Evolutionary conservation across 441 rosid species (phyloP).

Genomic region (Hypseocharis bilobata): DNA sequence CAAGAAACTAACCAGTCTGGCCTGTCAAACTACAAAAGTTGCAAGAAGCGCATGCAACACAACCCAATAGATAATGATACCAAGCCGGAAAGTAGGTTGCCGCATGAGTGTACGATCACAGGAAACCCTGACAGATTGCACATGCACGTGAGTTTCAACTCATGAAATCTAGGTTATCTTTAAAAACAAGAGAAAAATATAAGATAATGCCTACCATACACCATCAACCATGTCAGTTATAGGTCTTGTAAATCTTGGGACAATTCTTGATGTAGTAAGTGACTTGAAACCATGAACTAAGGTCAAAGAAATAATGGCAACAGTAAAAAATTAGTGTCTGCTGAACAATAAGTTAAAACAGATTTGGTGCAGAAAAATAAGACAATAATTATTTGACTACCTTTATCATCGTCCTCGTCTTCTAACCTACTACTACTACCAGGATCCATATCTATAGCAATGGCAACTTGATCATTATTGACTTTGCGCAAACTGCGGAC

Average conservation of each 20-base stretch:
- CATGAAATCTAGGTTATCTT: constrained; percentile 10
- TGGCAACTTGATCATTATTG: constrained; percentile 85
- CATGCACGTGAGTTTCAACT: background rate
- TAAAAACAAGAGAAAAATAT: constrained; percentile 4
- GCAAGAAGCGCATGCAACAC: constrained; percentile 73
- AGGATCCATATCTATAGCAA: constrained; percentile 65
- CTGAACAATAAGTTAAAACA: background rate
- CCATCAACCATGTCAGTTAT: constrained; percentile 80
- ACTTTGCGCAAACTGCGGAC: constrained; percentile 83
- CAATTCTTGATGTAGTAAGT: constrained; percentile 67
- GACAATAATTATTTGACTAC: constrained; percentile 35
- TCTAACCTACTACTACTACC: constrained; percentile 47
- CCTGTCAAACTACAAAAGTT: constrained; percentile 55
- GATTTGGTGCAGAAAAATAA: background rate
- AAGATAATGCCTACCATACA: constrained; percentile 50
- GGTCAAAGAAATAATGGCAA: constrained; percentile 12
- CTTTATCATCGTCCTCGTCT: constrained; percentile 95
- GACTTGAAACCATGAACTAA: constrained; percentile 95
- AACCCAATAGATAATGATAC: constrained; percentile 87
- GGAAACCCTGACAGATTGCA: constrained; percentile 60
- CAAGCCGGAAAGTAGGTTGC: constrained; percentile 80
- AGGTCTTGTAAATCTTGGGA: constrained; percentile 81
- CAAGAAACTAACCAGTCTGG: constrained; percentile 29
- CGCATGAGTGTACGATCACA: constrained; percentile 95
- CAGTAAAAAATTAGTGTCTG: background rate